Evolutionary conservation across 2,329 filamentous ascomycete species (phyloP).

Genomic region (Xylaria sp.): DNA sequence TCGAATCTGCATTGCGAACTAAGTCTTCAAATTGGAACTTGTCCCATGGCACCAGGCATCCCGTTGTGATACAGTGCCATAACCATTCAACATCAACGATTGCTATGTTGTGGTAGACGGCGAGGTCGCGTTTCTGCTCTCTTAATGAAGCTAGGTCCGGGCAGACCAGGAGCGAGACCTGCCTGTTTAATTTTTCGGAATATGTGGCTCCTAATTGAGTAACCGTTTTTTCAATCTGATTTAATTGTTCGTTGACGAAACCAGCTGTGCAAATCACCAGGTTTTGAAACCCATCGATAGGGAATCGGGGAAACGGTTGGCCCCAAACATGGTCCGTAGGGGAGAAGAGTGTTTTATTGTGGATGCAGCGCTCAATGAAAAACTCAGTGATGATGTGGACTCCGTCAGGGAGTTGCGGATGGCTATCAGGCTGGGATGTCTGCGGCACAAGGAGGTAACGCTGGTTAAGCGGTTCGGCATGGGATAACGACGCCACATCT

Average conservation of each 20-base stretch:
- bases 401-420: constrained; percentile 54
- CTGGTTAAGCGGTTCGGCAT: constrained; percentile 48
- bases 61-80: constrained; percentile 77
- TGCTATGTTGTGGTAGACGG: constrained; percentile 78
- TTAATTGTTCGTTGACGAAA: constrained; percentile 83
- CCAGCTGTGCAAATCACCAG: constrained; percentile 82
- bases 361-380: constrained; percentile 90
- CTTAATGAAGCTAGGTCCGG: constrained; percentile 66
- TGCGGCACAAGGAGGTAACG: constrained; percentile 68
- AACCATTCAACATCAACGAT: constrained; percentile 87
- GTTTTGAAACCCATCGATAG: constrained; percentile 73
- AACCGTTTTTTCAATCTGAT: constrained; percentile 83
- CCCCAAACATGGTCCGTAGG: constrained; percentile 78
- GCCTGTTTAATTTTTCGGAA: constrained; percentile 77
- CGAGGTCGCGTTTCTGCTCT: constrained; percentile 82
- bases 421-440: constrained; percentile 57
- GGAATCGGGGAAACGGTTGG: constrained; percentile 77
- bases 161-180: constrained; percentile 82
- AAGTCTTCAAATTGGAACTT: constrained; percentile 61
- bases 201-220: constrained; percentile 82
- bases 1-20: constrained; percentile 30
- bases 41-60: constrained; percentile 58
- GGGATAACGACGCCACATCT: constrained; percentile 50
- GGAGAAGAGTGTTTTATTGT: constrained; percentile 76
- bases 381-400: constrained; percentile 80